These are phyloP conservation scores for Artemisia tridentata DNA, from an alignment of 129 eudicot species.

Conservation along the genomic window DNA sequence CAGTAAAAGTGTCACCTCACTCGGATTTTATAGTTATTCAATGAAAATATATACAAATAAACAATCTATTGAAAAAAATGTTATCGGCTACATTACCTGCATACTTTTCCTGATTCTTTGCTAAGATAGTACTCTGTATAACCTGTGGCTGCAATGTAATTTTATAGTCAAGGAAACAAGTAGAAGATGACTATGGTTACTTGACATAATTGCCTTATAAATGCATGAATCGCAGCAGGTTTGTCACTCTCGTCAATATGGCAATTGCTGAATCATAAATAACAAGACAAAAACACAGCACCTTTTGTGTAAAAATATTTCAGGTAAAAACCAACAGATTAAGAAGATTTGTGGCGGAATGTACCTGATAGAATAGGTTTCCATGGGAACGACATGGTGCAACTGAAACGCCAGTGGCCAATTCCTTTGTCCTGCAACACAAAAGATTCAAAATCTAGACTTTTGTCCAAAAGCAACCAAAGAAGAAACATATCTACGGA, in stretches of 20 bases:
- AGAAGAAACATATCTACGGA: not conserved
- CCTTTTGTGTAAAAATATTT: too few species aligned
- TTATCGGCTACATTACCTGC: constrained; percentile 47
- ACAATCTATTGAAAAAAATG: not conserved
- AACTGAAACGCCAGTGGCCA: constrained; percentile 98
- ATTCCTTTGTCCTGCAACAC: constrained; percentile 68
- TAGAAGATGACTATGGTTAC: not conserved
- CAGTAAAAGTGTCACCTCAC: too few species aligned
- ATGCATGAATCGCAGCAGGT: too few species aligned
- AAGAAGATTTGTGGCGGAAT: not conserved
- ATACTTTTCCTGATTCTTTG: constrained; percentile 77
- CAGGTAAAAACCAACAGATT: not conserved
- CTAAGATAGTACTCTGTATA: constrained; percentile 90
- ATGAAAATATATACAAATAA: not conserved
- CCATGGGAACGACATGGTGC: constrained; percentile 94
- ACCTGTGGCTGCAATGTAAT: constrained; percentile 76
- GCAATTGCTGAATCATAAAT: too few species aligned
- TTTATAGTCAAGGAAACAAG: not conserved
- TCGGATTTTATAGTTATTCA: too few species aligned
- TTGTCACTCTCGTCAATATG: too few species aligned
- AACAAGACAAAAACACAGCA: too few species aligned
- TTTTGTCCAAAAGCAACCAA: constrained; percentile 2
- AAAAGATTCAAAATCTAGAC: constrained; percentile 6
- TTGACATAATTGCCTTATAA: too few species aligned
- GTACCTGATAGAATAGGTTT: constrained; percentile 94